These are phyloP conservation scores for Pseudocercospora macadamiae DNA, from an alignment of 2,329 filamentous ascomycete species.

Conservation along the genomic window DNA sequence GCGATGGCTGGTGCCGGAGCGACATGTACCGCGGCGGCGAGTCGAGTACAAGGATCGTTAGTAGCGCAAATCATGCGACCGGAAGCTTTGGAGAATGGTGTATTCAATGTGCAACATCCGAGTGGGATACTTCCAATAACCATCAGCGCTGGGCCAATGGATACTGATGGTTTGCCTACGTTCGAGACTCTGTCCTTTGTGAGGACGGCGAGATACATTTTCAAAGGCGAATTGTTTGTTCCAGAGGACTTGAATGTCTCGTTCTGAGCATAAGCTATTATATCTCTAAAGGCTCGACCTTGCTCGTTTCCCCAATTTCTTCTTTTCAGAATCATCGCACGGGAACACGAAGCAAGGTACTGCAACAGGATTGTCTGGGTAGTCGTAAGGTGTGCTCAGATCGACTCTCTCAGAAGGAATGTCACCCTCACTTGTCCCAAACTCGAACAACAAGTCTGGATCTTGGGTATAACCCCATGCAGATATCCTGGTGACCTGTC, in stretches of 20 bases:
- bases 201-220: constrained; percentile 22
- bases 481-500: background rate
- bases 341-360: background rate
- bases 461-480: background rate
- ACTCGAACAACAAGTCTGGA: background rate
- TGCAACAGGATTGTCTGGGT: background rate
- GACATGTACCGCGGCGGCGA: constrained; percentile 23
- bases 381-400: background rate
- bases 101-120: constrained; percentile 23
- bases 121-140: constrained; percentile 21
- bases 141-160: constrained; percentile 9
- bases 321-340: background rate
- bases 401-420: background rate
- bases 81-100: constrained; percentile 6
- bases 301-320: too few species aligned
- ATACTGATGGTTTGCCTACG: constrained; percentile 9
- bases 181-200: constrained; percentile 23
- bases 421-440: background rate
- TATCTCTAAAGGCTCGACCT: too few species aligned
- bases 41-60: constrained; percentile 19
- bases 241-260: constrained; percentile 18
- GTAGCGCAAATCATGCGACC: constrained; percentile 16
- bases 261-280: background rate
- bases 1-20: constrained; percentile 26
- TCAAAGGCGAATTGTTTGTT: constrained; percentile 19